Base-by-base conservation (phyloP, 2,329 filamentous ascomycete genomes). In the Penicillium crustosum region DNA sequence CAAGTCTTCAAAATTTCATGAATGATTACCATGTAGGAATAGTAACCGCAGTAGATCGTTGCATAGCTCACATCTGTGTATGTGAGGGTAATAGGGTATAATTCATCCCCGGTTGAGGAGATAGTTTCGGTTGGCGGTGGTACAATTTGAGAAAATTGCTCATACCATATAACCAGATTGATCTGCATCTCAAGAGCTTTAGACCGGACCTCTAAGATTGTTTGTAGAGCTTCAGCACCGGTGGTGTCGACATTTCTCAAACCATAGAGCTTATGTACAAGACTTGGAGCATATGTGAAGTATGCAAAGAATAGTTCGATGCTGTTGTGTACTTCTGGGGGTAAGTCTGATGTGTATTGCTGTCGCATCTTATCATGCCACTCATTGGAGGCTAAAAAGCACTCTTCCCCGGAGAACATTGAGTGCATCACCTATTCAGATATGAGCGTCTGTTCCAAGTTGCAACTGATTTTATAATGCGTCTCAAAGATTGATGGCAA, bases 241-340 rank as follows among this genome's bases (percentile, higher is more conserved):
- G 62, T 44, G 6, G 51, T 19, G 12, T 67, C 64, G 29, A 58
- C 58, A 8, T 61, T 56, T 51, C 53, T 66, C n/a, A 72, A 35
- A 3, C 51, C 29, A 12, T 64, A 70, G 21, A 71, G 52, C 19
- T 63, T 61, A 41, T 72, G 69, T 42, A 70, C 59, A 38, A 72
- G 64, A 36, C 60, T 62, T 2, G 68, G 69, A 15, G 66, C 60
- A 36, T 61, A 58, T 21, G 68, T 70, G 48, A 71, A 69, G 19
- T 62, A 63, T 5, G 61, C 64, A 42, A 72, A 67, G 23, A 71
- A 68, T 15, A 66, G 48, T 49, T 70, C 69, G n/a, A 70, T 61
- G 15, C 56, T 55, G 35, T 58, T n/a, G 21, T 67, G 61, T 4
- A 70, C 27, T 4, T 63, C 51, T 10, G 23, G 10, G 3, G 61